These are phyloP conservation scores for Zygosaccharomyces sapae DNA, from an alignment of 1,139 yeast genomes.

Conservation along the genomic window DNA sequence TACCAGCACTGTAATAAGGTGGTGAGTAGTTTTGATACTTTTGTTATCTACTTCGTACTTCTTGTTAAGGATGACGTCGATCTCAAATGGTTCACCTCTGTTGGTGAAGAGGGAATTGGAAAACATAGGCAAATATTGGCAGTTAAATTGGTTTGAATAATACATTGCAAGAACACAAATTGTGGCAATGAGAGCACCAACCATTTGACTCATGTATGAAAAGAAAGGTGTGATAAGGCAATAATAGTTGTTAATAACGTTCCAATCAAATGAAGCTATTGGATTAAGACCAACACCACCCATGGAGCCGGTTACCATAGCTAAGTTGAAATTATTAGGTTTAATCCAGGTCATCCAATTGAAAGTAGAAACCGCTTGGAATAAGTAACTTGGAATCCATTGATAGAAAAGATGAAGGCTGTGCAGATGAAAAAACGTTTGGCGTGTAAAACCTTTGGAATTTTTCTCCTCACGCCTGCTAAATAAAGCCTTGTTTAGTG, in stretches of 20 bases:
- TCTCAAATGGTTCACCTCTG: constrained; percentile 44
- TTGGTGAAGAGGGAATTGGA: constrained; percentile 47
- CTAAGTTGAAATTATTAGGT: constrained; percentile 51
- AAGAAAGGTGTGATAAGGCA: constrained; percentile 47
- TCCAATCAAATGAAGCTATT: constrained; percentile 50
- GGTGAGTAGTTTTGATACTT: constrained; percentile 49
- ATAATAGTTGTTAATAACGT: constrained; percentile 35
- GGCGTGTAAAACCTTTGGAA: constrained; percentile 48
- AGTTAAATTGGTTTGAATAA: constrained; percentile 49
- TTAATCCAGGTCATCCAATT: constrained; percentile 65
- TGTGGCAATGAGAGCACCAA: constrained; percentile 45
- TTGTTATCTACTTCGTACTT: constrained; percentile 39
- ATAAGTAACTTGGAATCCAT: constrained; percentile 50
- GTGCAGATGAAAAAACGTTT: constrained; percentile 42
- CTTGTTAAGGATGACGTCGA: constrained; percentile 42
- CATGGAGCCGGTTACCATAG: constrained; percentile 49
- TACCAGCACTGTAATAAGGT: constrained; percentile 58
- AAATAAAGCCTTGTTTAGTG: constrained; percentile 51
- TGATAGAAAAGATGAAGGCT: constrained; percentile 46
- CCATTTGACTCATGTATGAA: constrained; percentile 41
- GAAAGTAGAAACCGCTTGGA: constrained; percentile 36
- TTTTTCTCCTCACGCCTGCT: constrained; percentile 37
- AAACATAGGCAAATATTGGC: constrained; percentile 54
- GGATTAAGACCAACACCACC: constrained; percentile 59
- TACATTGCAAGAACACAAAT: constrained; percentile 44